Conservation (phyloP, 306 rosid species). For the Oxytropis ochrocephala region DNA sequence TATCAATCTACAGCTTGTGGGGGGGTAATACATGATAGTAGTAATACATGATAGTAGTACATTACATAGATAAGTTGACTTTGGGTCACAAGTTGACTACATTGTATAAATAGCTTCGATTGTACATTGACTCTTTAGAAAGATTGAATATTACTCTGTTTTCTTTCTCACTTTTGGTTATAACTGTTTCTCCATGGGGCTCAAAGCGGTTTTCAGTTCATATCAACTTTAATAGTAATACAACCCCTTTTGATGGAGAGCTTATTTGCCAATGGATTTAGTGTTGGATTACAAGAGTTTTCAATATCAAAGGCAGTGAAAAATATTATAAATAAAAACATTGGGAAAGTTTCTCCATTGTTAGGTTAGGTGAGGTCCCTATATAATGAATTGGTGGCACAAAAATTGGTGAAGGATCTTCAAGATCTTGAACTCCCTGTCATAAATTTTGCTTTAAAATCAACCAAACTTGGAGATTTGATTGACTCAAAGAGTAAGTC, state of each 20-base stretch:
- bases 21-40: not conserved
- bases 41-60: too few relatives aligned
- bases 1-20: not conserved
- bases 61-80: too few relatives aligned
- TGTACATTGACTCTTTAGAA: too few relatives aligned
- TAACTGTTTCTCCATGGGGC: too few relatives aligned
- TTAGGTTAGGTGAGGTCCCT: conserved; percentile 55
- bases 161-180: too few relatives aligned
- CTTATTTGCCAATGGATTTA: conserved; percentile 73
- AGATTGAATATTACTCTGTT: too few relatives aligned
- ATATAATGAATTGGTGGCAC: conserved; percentile 61
- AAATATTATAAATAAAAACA: conserved; percentile 33
- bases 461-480: conserved; percentile 61
- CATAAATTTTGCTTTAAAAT: conserved; percentile 46
- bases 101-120: too few relatives aligned
- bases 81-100: too few relatives aligned
- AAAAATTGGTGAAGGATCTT: conserved; percentile 62
- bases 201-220: too few relatives aligned
- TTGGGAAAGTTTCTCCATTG: conserved; percentile 49
- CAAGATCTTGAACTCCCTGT: conserved; percentile 46
- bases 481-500: conserved; percentile 78
- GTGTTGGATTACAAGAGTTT: conserved; percentile 77
- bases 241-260: conserved; percentile 93
- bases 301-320: conserved; percentile 40
- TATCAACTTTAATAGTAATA: too few relatives aligned